Evolutionary conservation across 495 filamentous ascomycete species (phyloP), one percentile per base, ranked within the genome.

Genomic region (Daldinia decipiens): DNA sequence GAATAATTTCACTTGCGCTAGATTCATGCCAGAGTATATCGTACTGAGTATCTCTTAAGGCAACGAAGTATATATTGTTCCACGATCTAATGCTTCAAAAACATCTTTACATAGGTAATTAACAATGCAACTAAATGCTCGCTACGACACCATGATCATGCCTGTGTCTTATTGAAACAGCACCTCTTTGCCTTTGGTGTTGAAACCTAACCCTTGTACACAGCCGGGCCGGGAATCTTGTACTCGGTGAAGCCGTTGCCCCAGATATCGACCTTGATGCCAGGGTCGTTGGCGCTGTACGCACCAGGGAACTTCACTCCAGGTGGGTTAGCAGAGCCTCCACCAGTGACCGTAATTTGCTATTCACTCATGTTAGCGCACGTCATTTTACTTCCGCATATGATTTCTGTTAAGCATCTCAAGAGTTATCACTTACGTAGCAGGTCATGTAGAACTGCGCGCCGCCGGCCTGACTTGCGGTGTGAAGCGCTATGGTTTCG

Each of bases 381-480:
- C 17, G 21, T 12, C n/a, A 31, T 2, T 3, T 21, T 2, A 31
- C 4, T 32, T 1, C 2, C 3, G 34, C 32, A 34, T 15, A 31
- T 39, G 3, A 5, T 5, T 36, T 13, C 3, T 52, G 7, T 4
- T 7, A 19, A 6, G 39, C 39, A 3, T 43, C 13, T 61, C 15
- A 12, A 8, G 8, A 36, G 29, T 2, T n/a, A 3, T 4, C 21
- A 62, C 70, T 58, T 69, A 73, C 70, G 75, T 81, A 87, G 78
- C 84, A 86, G 7, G 82, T 82, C 71, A 86, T 79, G 71, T 87
- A 87, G 59, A 84, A 77, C 72, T 87, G 85, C 1, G 83, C 85
- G 15, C 78, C 77, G 24, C 75, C 76, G 1, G 76, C 12, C 13
- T 73, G 61, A 26, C 62, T 75, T 3, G 84, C 83, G 0, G 81